These are phyloP conservation scores for Chlamydomonas reinhardtii DNA, from an alignment of 163 green algal species.

Conservation along the genomic window DNA sequence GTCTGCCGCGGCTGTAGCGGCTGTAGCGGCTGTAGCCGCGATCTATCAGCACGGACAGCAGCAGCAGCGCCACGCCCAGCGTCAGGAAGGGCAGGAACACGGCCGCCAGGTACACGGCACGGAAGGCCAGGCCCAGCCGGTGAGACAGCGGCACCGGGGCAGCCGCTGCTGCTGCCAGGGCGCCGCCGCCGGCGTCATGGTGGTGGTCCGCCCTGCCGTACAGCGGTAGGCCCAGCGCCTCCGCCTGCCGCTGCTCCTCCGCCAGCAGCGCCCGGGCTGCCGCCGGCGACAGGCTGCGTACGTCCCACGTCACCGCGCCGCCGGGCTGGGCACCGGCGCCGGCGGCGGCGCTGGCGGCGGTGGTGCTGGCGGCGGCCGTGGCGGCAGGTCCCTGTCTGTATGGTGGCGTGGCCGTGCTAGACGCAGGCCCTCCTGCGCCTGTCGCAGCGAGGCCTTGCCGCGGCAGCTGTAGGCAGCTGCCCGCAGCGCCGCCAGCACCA, in stretches of 20 bases:
- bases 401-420: no score
- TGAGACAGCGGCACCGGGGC: constrained; percentile 26
- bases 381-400: neutral
- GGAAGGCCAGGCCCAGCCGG: constrained; percentile 33
- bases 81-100: constrained; percentile 75
- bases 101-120: constrained; percentile 60
- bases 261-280: neutral
- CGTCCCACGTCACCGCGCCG: neutral
- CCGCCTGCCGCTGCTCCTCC: constrained; percentile 12
- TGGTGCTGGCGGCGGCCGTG: neutral
- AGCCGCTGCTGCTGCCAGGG: neutral
- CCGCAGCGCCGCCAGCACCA: neutral
- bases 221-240: constrained; percentile 49
- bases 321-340: neutral
- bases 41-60: constrained; percentile 45
- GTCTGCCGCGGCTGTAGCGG: neutral
- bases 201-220: constrained; percentile 62
- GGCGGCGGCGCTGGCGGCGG: neutral
- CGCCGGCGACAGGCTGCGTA: neutral
- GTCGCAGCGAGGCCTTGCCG: no score
- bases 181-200: neutral
- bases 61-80: constrained; percentile 60
- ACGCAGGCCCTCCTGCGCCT: no score
- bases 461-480: neutral
- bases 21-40: no score